phyloP scores from a whole-genome alignment of 1,284 basidiomycete species.

The Leccinum proliferum region DNA sequence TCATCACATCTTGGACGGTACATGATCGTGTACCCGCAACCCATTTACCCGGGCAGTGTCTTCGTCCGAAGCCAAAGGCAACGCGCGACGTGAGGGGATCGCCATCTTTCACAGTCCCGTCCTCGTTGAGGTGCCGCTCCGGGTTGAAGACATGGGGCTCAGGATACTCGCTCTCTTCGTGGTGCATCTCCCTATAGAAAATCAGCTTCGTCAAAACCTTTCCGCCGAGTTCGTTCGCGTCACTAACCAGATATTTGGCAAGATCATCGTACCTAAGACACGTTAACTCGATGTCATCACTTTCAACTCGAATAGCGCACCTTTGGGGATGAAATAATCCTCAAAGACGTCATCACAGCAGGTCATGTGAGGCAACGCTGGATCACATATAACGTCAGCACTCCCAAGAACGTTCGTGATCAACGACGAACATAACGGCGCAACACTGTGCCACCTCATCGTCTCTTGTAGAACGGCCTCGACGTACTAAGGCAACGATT shows the following conservation, averaged over 20 bases:
- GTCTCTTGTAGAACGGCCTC: conserved; percentile 29
- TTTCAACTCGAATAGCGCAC: conserved; percentile 10
- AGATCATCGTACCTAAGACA: conserved; percentile 22
- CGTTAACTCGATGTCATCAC: conserved; percentile 2
- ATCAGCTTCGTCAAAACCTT: not conserved
- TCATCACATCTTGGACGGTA: no score
- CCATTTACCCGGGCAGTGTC: conserved; percentile 31
- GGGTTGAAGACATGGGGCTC: conserved; percentile 25
- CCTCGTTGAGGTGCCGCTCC: conserved; percentile 22
- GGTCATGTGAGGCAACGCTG: conserved; percentile 28
- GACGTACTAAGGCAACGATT: conserved; percentile 22
- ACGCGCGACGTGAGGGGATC: conserved; percentile 24
- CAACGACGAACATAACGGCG: conserved; percentile 22
- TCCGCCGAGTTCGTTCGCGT: not conserved
- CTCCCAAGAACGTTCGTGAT: not conserved
- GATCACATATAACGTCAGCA: conserved; percentile 7
- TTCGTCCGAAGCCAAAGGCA: conserved; percentile 30
- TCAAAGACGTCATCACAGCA: conserved; percentile 26
- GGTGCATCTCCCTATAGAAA: conserved; percentile 24
- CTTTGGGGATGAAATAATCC: conserved; percentile 30
- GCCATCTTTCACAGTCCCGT: conserved; percentile 21
- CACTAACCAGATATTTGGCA: conserved; percentile 29
- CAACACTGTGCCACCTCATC: conserved; percentile 30
- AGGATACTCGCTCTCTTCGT: conserved; percentile 26
- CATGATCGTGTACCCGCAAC: conserved; percentile 17